Percentiles rank a stretch among this genome's conserved stretches.
phyloP scores from a whole-genome alignment of 495 filamentous ascomycete genomes.

The Podospora anserina region DNA sequence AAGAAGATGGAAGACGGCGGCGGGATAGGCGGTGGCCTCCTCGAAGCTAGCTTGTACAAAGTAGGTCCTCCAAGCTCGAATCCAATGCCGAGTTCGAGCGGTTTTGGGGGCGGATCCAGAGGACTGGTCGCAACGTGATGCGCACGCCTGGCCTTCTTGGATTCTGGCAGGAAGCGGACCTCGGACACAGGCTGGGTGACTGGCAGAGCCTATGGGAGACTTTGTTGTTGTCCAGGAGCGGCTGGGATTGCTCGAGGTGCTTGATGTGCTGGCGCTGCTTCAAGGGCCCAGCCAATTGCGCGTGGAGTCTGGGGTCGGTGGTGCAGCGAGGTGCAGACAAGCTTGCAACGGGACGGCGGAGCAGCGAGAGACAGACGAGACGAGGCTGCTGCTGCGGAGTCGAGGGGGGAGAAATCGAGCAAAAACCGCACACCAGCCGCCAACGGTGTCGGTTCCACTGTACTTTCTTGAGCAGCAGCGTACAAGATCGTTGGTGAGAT shows the following conservation, averaged over 20 bases:
- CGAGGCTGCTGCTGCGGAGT: slow-evolving; percentile 10
- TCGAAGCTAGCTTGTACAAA: not conserved
- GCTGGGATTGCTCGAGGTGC: slow-evolving; percentile 26
- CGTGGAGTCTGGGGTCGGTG: slow-evolving; percentile 30
- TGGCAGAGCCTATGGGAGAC: slow-evolving; percentile 37
- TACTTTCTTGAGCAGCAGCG: not conserved
- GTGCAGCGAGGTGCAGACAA: slow-evolving; percentile 37
- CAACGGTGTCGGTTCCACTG: not conserved
- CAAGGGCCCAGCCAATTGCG: slow-evolving; percentile 34
- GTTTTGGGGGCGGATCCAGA: not conserved
- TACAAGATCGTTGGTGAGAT: slow-evolving; percentile 2
- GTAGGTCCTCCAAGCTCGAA: not conserved
- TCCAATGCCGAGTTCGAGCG: not conserved
- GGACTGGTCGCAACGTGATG: not conserved
- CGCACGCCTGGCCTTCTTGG: slow-evolving; percentile 1
- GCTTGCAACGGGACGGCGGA: slow-evolving; percentile 21
- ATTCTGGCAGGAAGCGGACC: not conserved
- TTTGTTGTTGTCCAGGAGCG: slow-evolving; percentile 41
- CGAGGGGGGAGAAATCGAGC: not conserved
- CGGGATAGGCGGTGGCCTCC: slow-evolving; percentile 1
- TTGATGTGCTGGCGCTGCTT: slow-evolving; percentile 43
- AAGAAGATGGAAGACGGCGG: not conserved
- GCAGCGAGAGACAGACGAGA: slow-evolving; percentile 5
- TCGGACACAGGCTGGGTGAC: not conserved
- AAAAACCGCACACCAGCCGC: not conserved